These are phyloP conservation scores for Waltiozyma sp. DNA, from an alignment of 1,139 yeast genomes.

Conservation along the genomic window DNA sequence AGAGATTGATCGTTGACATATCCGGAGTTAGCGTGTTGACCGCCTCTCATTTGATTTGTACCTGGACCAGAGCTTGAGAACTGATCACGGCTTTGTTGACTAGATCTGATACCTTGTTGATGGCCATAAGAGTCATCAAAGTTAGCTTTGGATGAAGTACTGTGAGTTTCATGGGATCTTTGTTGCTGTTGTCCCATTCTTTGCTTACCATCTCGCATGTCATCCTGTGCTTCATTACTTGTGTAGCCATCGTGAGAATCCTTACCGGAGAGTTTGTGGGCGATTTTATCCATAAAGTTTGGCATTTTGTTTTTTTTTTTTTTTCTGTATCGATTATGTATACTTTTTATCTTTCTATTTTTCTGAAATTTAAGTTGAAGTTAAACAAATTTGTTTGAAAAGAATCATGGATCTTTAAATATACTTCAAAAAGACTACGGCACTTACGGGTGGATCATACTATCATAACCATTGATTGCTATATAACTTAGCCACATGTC, in stretches of 20 bases:
- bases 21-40: background rate
- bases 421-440: background rate
- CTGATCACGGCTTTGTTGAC: background rate
- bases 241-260: background rate
- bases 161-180: background rate
- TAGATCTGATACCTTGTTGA: background rate
- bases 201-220: background rate
- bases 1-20: background rate
- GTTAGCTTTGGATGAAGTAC: background rate
- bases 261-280: background rate
- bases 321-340: too few relatives aligned
- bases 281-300: background rate
- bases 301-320: background rate
- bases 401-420: too few relatives aligned
- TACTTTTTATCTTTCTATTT: too few relatives aligned
- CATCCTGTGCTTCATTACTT: background rate
- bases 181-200: background rate
- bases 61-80: background rate
- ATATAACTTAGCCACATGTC: too few relatives aligned
- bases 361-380: too few relatives aligned
- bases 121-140: background rate
- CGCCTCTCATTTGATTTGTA: background rate
- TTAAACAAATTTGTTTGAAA: too few relatives aligned
- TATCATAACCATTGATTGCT: too few relatives aligned
- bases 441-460: background rate